Base-by-base conservation (phyloP, 306 rosid genomes). In the Leucaena leucocephala region DNA sequence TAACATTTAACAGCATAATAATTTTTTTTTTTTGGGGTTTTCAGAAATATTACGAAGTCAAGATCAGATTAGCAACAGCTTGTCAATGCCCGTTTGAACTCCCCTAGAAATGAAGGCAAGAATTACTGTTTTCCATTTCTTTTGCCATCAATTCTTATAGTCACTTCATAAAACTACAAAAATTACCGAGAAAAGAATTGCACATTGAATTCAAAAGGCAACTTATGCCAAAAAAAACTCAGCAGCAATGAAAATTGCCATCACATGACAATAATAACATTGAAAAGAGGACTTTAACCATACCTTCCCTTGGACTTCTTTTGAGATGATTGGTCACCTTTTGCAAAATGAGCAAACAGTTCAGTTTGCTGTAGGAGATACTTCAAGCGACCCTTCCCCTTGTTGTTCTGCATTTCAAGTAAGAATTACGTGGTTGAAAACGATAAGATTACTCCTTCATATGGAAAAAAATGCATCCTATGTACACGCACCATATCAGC, bases 361-460 rank as follows among this genome's bases (percentile, higher is more conserved):
- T 95, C 99, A 13, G 99, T 95, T 77, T 95, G 99, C 81, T 93
- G 97, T 57, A 95, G 79, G 35, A 95, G 99, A 89, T 91, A 95
- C 82, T 95, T 93, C 90, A 95, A 81, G 19, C 99, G 90, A 14
- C 99, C 99, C 75, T 91, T 88, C 46, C 98, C 99, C 77, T 63
- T 91, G 48, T 87, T 91, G 58, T 95, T 89, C 99, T 95, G 85
- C 76, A 80, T 74, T 12, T 75, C 22, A 79, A 2, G 10, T 21
- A 16, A 62, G 61, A 68, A 57, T 35, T 13, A 55, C 21, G 11
- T 15, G 48, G 3, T 54, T 35, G 49, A 64, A 45, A 69, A 73
- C 58, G 22, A 2, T 17, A 38, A 19, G 57, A 21, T 17, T 46
- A 13, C 5, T 13, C 55, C 2, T 42, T 12, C 15, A n/a, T 59